Percentiles rank a stretch among this genome's conserved stretches.
phyloP scores from a whole-genome alignment of 768 basidiomycete genomes.

The Suillus fuscotomentosus region DNA sequence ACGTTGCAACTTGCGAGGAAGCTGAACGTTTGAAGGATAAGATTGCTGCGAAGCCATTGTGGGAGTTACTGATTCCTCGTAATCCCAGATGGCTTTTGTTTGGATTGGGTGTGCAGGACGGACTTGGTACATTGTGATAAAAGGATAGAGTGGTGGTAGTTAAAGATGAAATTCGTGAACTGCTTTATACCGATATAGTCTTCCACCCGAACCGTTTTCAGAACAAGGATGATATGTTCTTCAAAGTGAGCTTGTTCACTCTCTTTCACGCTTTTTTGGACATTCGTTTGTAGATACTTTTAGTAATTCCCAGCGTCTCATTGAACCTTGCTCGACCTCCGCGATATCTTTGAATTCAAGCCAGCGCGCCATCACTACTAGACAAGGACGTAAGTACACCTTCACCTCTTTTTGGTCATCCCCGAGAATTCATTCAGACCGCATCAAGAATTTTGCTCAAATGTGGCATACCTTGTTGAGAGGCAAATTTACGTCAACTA shows the following conservation, averaged over 20 bases:
- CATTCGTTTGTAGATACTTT: conserved; percentile 34
- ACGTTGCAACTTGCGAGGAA: conserved; percentile 69
- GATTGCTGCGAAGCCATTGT: conserved; percentile 28
- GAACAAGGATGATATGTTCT: conserved; percentile 37
- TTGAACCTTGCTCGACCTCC: conserved; percentile 11
- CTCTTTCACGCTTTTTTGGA: conserved; percentile 31
- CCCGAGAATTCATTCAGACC: not conserved
- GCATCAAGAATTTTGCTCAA: conserved; percentile 14
- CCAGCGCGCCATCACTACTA: conserved; percentile 23
- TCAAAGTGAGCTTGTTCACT: conserved; percentile 1
- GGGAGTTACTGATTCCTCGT: conserved; percentile 27
- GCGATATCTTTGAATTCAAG: conserved; percentile 8
- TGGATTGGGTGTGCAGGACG: conserved; percentile 34
- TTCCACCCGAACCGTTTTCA: conserved; percentile 15
- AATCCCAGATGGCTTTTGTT: conserved; percentile 36
- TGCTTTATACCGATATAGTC: conserved; percentile 29
- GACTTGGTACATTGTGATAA: conserved; percentile 28
- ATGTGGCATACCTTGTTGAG: conserved; percentile 22
- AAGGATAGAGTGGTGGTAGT: too few relatives aligned
- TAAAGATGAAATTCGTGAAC: conserved; percentile 5
- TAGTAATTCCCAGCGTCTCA: conserved; percentile 18
- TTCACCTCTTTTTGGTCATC: conserved; percentile 14
- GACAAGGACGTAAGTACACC: conserved; percentile 9
- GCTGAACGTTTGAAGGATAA: conserved; percentile 46
- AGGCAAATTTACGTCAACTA: not conserved